A percentile compares a stretch with the other conserved stretches of the same genome.
Conservation (phyloP, 2,329 filamentous ascomycete species). For the Chaetomiaceae sp. region DNA sequence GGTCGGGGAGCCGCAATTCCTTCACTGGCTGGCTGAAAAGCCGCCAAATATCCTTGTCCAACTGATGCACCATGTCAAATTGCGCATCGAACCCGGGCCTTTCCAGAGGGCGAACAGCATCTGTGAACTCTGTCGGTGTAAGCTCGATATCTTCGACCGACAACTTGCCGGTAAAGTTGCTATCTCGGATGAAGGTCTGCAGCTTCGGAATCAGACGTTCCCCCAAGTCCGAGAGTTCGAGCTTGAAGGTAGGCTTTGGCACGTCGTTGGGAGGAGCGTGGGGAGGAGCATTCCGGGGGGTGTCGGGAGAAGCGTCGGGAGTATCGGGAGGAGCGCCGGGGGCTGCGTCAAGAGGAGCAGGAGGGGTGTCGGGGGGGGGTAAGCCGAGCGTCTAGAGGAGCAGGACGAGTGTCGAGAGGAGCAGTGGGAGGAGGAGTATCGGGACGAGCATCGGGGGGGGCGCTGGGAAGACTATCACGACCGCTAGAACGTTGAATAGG, state of each 20-base stretch:
- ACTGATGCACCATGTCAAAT: background rate
- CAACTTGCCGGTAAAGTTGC: background rate
- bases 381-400: background rate
- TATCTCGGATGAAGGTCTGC: background rate
- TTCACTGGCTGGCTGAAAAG: background rate
- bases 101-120: background rate
- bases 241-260: background rate
- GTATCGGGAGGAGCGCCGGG: background rate
- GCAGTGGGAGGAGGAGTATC: background rate
- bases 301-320: background rate
- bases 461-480: too few species aligned
- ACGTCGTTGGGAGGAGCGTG: background rate
- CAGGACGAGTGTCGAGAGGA: background rate
- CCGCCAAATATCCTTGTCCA: background rate
- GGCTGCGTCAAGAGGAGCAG: background rate
- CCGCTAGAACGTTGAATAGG: background rate
- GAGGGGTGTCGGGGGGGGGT: background rate
- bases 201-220: slow-evolving; percentile 2
- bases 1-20: background rate
- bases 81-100: background rate
- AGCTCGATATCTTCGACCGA: background rate
- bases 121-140: background rate
- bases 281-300: background rate
- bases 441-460: background rate
- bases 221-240: background rate